Evolutionary conservation across 768 basidiomycete genomes (phyloP).

Genomic region (Lentinula edodes): DNA sequence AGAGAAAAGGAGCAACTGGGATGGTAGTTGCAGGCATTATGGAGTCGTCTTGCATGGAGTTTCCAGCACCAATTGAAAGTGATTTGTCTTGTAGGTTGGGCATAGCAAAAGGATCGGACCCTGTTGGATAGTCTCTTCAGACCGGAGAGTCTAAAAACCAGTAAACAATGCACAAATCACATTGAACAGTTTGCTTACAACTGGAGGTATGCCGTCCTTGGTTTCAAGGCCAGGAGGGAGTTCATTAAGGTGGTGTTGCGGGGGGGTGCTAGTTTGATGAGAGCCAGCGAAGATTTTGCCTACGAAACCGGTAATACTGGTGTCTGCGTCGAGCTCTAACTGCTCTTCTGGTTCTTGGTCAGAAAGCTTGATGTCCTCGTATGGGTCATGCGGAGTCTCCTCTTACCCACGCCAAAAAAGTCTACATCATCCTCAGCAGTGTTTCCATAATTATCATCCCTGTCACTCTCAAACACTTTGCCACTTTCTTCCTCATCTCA

Average conservation of each 20-base stretch:
- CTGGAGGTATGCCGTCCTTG: conserved; percentile 56
- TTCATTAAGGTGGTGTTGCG: conserved; percentile 27
- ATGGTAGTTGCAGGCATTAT: not conserved
- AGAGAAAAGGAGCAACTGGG: too few species aligned
- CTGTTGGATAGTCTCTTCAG: not conserved
- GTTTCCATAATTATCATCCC: conserved; percentile 22
- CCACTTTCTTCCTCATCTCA: conserved; percentile 40
- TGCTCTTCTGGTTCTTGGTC: conserved; percentile 28
- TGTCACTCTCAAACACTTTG: conserved; percentile 19
- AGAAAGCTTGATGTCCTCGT: conserved; percentile 38
- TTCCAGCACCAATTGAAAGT: conserved; percentile 9
- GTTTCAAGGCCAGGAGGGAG: conserved; percentile 55
- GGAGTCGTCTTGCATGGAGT: not conserved
- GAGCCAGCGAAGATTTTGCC: conserved; percentile 56
- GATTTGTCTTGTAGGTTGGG: conserved; percentile 15
- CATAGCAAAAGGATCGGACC: conserved; percentile 15
- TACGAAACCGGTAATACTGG: conserved; percentile 67
- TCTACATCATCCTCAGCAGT: conserved; percentile 34
- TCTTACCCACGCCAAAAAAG: conserved; percentile 30
- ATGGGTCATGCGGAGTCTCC: conserved; percentile 29
- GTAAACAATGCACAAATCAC: not conserved
- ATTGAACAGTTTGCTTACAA: conserved; percentile 6
- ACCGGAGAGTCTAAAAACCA: not conserved
- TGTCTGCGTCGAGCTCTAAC: conserved; percentile 38
- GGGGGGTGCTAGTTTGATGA: conserved; percentile 37